Evolutionary conservation across 495 filamentous ascomycete genomes (phyloP), one percentile per base, ranked within the genome.

Genomic region (Aspergillus bertholletiae): DNA sequence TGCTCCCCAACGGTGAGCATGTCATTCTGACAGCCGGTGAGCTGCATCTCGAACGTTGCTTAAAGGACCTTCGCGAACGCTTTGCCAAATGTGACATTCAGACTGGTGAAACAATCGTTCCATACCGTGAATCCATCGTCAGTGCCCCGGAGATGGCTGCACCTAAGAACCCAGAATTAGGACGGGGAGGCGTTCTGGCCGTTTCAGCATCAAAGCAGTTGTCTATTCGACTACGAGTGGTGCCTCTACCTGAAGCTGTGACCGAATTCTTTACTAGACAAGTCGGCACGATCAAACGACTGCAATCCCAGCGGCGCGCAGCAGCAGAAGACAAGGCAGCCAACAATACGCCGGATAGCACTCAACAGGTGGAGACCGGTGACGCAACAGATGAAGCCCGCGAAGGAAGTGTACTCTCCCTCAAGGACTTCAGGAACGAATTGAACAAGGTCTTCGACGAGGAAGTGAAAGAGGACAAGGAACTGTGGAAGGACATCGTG

Each of bases 61-160:
- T 99, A 32, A 96, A 94, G 32, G 94, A 99, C 75, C 80, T 99
- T 7, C 79, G 89, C 48, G 94, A 97, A 66, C 81, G 95, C 6
- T 99, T 96, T 69, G 94, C 94, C 4, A 85, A 83, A 57, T 97
- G 96, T 58, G 94, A 99, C 53, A 95, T 99, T 51, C 94, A 97
- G 60, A 88, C 88, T 50, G 90, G 92, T 50, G 88, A 88, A 28
- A 91, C 95, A 2, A 97, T 97, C 49, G 94, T 99, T 5, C 94
- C 94, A 7, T 99, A 96, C 69, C 82, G 92, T 18, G 94, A 99
- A 70, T 91, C 89, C 2, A 97, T 96, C 41, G 86, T 96, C 30
- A 80, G 81, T 44, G 89, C 87, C 1, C 77, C 86, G 15, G 94
- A 98, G 66, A 98, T 98, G 94, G 83, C 90, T 2, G 83, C 92